Percentiles rank a stretch among this genome's conserved stretches.
Conservation (phyloP, 176 grass and related monocot species). For the Tillandsia leiboldiana region DNA sequence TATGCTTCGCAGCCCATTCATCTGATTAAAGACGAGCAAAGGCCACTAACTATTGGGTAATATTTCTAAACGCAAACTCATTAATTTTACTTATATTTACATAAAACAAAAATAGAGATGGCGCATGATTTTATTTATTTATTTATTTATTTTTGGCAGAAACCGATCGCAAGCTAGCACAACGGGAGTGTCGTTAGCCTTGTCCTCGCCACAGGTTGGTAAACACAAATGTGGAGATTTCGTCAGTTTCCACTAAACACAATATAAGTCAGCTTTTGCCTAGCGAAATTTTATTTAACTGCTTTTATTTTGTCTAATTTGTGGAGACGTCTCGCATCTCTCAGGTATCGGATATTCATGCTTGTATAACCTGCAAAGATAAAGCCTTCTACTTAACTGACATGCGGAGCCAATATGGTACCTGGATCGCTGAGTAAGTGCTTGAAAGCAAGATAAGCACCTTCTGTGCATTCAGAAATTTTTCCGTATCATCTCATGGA, state of each 20-base stretch:
- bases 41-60: slow-evolving; percentile 60
- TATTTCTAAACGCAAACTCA: neutral
- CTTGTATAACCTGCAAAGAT: slow-evolving; percentile 71
- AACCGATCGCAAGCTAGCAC: slow-evolving; percentile 30
- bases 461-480: neutral
- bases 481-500: no score
- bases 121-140: neutral
- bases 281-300: neutral
- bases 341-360: slow-evolving; percentile 75
- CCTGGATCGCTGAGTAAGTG: slow-evolving; percentile 82
- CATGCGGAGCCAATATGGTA: slow-evolving; percentile 67
- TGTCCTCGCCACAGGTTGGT: slow-evolving; percentile 48
- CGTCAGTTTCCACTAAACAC: no score
- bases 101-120: neutral
- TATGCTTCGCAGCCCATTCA: slow-evolving; percentile 38
- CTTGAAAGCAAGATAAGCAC: neutral
- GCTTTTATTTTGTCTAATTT: slow-evolving; percentile 9
- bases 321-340: slow-evolving; percentile 8
- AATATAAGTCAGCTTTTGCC: neutral
- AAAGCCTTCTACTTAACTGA: slow-evolving; percentile 82
- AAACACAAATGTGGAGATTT: neutral
- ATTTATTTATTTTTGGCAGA: slow-evolving; percentile 29
- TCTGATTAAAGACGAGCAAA: slow-evolving; percentile 70
- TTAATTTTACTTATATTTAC: neutral
- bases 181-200: slow-evolving; percentile 29